Evolutionary conservation across 139 green algal genomes (phyloP).

Genomic region (Coelastrella sp.): DNA sequence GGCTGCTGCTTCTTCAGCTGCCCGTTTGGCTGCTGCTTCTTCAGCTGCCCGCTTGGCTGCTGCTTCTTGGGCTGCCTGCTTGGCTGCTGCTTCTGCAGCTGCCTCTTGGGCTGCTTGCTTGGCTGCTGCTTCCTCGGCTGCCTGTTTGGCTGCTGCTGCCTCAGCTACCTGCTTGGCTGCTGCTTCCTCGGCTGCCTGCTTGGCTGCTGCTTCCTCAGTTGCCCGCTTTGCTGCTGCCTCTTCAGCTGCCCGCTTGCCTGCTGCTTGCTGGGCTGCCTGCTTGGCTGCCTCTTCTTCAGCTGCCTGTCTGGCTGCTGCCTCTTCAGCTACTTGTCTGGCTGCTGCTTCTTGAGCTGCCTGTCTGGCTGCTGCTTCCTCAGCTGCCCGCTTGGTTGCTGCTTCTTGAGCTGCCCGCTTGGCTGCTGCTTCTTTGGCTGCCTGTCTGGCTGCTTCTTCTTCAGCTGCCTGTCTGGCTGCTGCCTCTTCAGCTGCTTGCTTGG

Average conservation of each 20-base stretch:
- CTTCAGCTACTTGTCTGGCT: neutral
- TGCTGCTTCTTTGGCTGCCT: neutral
- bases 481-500: neutral
- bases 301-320: neutral
- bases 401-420: neutral
- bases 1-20: neutral
- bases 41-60: neutral
- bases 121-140: neutral
- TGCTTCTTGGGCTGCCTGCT: too few relatives aligned
- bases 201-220: neutral
- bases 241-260: neutral
- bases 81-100: neutral
- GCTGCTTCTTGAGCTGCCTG: neutral
- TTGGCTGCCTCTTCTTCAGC: neutral
- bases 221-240: neutral
- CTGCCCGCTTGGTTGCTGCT: neutral
- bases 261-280: neutral
- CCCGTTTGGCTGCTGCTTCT: too few relatives aligned
- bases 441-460: too few relatives aligned
- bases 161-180: neutral
- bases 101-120: neutral
- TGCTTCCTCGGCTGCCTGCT: neutral
- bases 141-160: neutral
- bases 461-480: too few relatives aligned
- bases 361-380: neutral